These are phyloP conservation scores for Pichia sp. DNA, from an alignment of 1,139 yeast species.

Conservation along the genomic window DNA sequence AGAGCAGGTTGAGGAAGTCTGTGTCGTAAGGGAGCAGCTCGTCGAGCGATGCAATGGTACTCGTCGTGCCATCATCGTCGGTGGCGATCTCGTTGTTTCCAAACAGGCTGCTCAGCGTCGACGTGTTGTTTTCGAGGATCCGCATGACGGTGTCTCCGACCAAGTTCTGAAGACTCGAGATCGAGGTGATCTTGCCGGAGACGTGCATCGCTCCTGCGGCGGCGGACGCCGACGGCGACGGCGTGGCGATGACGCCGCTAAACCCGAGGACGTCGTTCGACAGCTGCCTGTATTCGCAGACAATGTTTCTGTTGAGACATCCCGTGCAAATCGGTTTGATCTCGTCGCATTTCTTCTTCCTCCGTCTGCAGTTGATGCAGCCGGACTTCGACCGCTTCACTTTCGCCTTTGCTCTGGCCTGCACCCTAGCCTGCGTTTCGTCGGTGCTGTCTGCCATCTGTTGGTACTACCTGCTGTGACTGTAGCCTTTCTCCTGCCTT, in stretches of 20 bases:
- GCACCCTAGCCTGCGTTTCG: too few relatives aligned
- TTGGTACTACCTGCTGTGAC: too few relatives aligned
- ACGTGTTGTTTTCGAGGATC: slow-evolving; percentile 17
- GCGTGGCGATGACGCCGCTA: neutral
- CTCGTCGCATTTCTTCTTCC: slow-evolving; percentile 32
- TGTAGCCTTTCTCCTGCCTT: too few relatives aligned
- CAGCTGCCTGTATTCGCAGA: slow-evolving; percentile 20
- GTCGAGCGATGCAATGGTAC: slow-evolving; percentile 3
- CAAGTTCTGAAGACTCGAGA: slow-evolving; percentile 15
- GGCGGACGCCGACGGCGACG: neutral
- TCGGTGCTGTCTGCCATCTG: too few relatives aligned
- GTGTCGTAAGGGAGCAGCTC: slow-evolving; percentile 13
- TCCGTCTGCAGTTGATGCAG: slow-evolving; percentile 26
- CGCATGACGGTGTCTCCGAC: slow-evolving; percentile 23
- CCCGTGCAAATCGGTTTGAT: slow-evolving; percentile 30
- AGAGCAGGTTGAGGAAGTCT: slow-evolving; percentile 14
- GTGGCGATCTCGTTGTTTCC: neutral
- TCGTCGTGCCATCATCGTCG: neutral
- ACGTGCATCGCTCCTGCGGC: neutral
- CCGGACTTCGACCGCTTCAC: slow-evolving; percentile 22
- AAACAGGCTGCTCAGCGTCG: slow-evolving; percentile 13
- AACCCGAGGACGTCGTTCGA: neutral
- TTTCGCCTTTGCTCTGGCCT: neutral
- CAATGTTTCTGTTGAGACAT: slow-evolving; percentile 27
- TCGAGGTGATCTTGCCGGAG: slow-evolving; percentile 14